Conservation (phyloP, 2,329 filamentous ascomycete species). For the Fusarium sp. region DNA sequence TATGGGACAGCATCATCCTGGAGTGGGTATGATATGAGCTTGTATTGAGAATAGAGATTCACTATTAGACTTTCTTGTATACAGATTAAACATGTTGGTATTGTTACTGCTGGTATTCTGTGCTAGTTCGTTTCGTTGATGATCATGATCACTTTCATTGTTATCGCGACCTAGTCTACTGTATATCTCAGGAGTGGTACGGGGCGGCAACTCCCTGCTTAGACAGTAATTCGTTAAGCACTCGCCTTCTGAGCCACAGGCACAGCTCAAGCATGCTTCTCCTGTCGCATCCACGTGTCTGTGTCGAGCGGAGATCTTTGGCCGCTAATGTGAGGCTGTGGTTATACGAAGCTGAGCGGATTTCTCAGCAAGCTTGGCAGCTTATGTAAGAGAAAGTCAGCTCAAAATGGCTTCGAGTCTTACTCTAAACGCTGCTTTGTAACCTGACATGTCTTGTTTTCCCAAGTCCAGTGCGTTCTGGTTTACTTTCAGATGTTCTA, state of each 20-base stretch:
- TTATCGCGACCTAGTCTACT: no score
- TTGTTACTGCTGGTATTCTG: no score
- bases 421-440: no score
- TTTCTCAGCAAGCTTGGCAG: neutral
- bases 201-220: neutral
- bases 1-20: conserved; percentile 26
- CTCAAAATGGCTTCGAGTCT: no score
- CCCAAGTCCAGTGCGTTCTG: no score
- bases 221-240: neutral
- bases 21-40: conserved; percentile 10
- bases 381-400: neutral
- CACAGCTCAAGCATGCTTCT: conserved; percentile 12
- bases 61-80: no score
- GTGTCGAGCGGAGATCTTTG: neutral
- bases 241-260: neutral
- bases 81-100: no score
- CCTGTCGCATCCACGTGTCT: neutral
- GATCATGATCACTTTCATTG: no score
- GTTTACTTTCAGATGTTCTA: no score
- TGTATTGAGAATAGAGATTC: neutral
- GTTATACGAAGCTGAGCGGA: neutral
- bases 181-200: neutral
- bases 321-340: conserved; percentile 1
- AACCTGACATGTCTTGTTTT: no score
- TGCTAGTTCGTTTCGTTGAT: no score